Evolutionary conservation across 805 yeast species (phyloP).

Genomic region (Wickerhamiella cacticola): DNA sequence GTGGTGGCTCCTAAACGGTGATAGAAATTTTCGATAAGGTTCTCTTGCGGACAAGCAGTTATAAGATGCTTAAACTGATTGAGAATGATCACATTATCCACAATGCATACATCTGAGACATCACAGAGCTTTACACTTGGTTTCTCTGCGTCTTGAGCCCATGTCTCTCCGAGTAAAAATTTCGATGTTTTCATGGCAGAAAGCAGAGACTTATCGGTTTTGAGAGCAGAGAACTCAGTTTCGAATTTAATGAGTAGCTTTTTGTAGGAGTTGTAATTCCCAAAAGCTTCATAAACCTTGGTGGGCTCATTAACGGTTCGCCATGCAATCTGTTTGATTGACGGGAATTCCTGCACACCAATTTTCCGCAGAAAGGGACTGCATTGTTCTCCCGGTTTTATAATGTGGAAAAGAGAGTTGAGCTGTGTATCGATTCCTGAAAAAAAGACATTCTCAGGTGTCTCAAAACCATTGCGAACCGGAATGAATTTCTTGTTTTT

Average conservation of each 20-base stretch:
- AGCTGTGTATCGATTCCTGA: slow-evolving; percentile 15
- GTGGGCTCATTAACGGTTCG: slow-evolving; percentile 23
- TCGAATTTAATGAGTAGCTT: slow-evolving; percentile 15
- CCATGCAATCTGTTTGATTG: slow-evolving; percentile 25
- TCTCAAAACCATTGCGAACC: slow-evolving; percentile 13
- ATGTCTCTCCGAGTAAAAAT: slow-evolving; percentile 25
- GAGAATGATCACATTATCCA: slow-evolving; percentile 30
- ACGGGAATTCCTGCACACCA: slow-evolving; percentile 29
- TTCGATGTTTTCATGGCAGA: slow-evolving; percentile 22
- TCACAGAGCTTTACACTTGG: slow-evolving; percentile 21
- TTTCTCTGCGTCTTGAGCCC: slow-evolving; percentile 9
- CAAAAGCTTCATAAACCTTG: slow-evolving; percentile 22
- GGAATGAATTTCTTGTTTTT: slow-evolving; percentile 25
- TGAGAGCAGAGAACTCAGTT: slow-evolving; percentile 14
- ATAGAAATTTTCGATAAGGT: slow-evolving; percentile 26
- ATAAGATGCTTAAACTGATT: slow-evolving; percentile 28
- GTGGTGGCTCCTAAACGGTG: slow-evolving; percentile 24
- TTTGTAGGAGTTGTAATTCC: slow-evolving; percentile 20
- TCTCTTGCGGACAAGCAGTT: slow-evolving; percentile 29
- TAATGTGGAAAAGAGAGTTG: slow-evolving; percentile 14
- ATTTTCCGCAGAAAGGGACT: slow-evolving; percentile 26
- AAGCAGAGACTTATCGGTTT: slow-evolving; percentile 17
- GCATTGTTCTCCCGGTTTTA: slow-evolving; percentile 16
- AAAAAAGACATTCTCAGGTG: slow-evolving; percentile 24
- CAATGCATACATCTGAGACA: slow-evolving; percentile 26